phyloP scores from a whole-genome alignment of 345 rosid species.

The Zanthoxylum bungeanum region DNA sequence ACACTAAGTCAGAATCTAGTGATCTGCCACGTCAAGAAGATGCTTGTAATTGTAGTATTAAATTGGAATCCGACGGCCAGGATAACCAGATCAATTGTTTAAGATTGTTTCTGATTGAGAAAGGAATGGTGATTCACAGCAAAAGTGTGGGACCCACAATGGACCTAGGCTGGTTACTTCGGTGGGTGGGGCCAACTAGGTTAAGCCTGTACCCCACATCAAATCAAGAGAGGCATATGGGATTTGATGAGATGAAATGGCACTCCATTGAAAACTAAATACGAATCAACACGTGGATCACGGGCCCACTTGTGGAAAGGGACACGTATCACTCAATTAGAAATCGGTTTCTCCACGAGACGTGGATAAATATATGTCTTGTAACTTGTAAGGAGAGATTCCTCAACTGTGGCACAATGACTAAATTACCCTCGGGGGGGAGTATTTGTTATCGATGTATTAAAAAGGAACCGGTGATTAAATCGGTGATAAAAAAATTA shows the following conservation, averaged over 20 bases:
- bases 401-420: background rate
- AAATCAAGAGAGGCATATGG: background rate
- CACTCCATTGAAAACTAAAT: background rate
- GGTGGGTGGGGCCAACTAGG: background rate
- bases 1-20: background rate
- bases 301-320: background rate
- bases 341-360: background rate
- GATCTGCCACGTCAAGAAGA: constrained; percentile 16
- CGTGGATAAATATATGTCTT: background rate
- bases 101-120: background rate
- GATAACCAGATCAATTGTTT: background rate
- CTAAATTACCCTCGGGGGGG: background rate
- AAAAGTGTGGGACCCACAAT: background rate
- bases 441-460: too few species aligned
- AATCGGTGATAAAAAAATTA: too few species aligned
- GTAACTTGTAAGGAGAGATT: background rate
- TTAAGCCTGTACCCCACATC: background rate
- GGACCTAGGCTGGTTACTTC: background rate
- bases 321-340: background rate
- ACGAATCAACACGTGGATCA: background rate
- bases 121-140: constrained; percentile 17
- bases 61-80: constrained; percentile 2
- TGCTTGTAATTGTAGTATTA: background rate
- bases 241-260: background rate
- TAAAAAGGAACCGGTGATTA: too few species aligned